phyloP scores from a whole-genome alignment of 495 filamentous ascomycete species.

The Penicillium daleae region DNA sequence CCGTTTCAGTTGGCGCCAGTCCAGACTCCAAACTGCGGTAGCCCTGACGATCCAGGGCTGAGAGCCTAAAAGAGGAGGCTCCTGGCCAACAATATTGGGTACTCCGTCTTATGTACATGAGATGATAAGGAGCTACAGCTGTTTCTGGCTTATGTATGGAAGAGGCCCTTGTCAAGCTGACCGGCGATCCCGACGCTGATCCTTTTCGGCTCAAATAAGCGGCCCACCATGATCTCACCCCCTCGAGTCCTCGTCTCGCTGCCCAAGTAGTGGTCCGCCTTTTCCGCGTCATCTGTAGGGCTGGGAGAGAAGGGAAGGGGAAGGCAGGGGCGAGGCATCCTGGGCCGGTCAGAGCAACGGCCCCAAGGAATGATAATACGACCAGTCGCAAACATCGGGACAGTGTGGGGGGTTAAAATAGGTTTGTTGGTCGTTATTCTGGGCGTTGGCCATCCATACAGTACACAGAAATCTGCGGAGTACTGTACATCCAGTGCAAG shows the following conservation, averaged over 20 bases:
- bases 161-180: not conserved
- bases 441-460: too few relatives aligned
- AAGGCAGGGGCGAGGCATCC: not conserved
- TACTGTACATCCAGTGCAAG: too few relatives aligned
- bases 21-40: not conserved
- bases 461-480: too few relatives aligned
- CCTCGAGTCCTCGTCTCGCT: not conserved
- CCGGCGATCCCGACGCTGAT: not conserved
- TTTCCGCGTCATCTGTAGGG: not conserved
- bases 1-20: slow-evolving; percentile 23
- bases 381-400: slow-evolving; percentile 1
- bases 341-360: not conserved
- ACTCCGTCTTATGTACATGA: not conserved
- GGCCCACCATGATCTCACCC: not conserved
- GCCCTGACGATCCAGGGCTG: not conserved
- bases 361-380: not conserved
- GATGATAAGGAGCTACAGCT: too few relatives aligned
- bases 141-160: too few relatives aligned
- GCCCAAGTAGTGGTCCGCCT: not conserved
- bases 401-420: not conserved
- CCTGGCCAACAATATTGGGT: not conserved
- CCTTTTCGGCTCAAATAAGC: not conserved
- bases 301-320: not conserved
- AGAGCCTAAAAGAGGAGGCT: not conserved
- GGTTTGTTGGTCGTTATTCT: not conserved